Conservation (phyloP, 129 eudicot species). For the Sambucus nigra region DNA sequence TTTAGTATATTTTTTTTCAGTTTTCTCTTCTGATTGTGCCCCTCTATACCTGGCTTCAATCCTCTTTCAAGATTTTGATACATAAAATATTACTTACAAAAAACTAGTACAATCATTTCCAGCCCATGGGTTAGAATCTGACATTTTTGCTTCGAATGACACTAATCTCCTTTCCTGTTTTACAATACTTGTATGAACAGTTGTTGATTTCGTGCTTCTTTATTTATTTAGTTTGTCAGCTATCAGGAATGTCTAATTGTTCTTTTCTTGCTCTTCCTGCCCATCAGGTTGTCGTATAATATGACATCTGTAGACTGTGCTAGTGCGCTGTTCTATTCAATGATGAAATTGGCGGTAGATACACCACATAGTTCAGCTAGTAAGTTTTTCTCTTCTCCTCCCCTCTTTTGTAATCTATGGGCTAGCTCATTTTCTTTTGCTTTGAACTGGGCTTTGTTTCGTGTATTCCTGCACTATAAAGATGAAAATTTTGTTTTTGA, state of each 20-base stretch:
- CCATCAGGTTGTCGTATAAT: conserved; percentile 68
- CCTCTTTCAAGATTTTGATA: too few relatives aligned
- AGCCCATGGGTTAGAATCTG: too few relatives aligned
- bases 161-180: too few relatives aligned
- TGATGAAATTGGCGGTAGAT: conserved; percentile 68
- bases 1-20: too few relatives aligned
- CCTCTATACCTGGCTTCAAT: too few relatives aligned
- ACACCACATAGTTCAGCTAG: conserved; percentile 41
- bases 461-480: neutral
- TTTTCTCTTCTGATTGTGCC: too few relatives aligned
- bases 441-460: neutral
- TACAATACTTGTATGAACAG: too few relatives aligned
- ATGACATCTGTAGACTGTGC: conserved; percentile 63
- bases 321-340: conserved; percentile 73
- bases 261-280: neutral
- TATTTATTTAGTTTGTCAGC: neutral
- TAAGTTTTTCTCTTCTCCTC: conserved; percentile 17
- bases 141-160: too few relatives aligned
- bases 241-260: neutral
- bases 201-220: neutral
- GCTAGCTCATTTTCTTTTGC: conserved; percentile 2
- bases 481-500: neutral
- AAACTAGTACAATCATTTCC: too few relatives aligned
- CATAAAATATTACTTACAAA: too few relatives aligned
- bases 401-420: conserved; percentile 1